These are phyloP conservation scores for Talaromyces liani DNA, from an alignment of 495 filamentous ascomycete species.

Conservation along the genomic window DNA sequence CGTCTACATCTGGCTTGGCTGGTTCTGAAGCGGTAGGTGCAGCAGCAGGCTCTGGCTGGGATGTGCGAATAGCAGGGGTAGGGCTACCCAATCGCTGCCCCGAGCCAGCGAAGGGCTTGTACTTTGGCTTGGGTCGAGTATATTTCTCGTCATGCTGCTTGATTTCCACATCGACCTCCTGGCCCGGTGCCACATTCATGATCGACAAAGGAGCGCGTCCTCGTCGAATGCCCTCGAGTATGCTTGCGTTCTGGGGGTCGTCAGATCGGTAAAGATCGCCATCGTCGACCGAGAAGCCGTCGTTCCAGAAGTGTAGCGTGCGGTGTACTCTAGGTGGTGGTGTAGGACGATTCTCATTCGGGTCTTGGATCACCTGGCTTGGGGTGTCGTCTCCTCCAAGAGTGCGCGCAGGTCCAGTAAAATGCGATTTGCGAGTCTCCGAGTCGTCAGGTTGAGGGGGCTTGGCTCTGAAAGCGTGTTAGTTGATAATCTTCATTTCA, in stretches of 20 bases:
- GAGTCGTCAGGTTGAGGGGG: conserved; percentile 50
- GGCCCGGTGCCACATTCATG: conserved; percentile 77
- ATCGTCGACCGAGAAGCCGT: conserved; percentile 94
- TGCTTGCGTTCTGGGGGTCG: conserved; percentile 75
- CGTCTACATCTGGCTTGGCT: conserved; percentile 53
- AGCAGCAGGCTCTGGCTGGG: conserved; percentile 22
- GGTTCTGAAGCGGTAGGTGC: conserved; percentile 21
- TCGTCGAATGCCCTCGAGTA: conserved; percentile 74
- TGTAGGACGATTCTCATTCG: conserved; percentile 37
- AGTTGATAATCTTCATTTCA: not conserved
- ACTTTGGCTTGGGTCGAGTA: conserved; percentile 70
- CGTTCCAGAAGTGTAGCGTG: conserved; percentile 81
- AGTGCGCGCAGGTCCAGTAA: conserved; percentile 76
- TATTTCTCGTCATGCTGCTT: conserved; percentile 84
- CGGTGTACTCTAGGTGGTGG: conserved; percentile 50
- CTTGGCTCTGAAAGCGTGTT: conserved; percentile 40
- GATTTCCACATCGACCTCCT: conserved; percentile 86
- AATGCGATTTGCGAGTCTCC: conserved; percentile 49
- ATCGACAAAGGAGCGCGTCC: conserved; percentile 83
- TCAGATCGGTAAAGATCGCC: conserved; percentile 84
- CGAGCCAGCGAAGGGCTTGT: conserved; percentile 75
- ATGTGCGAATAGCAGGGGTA: conserved; percentile 54
- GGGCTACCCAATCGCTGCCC: conserved; percentile 90
- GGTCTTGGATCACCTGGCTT: conserved; percentile 62
- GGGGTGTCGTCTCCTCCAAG: conserved; percentile 86